Evolutionary conservation across 495 filamentous ascomycete genomes (phyloP).

Genomic region (Hypoxylon lienhwacheense): DNA sequence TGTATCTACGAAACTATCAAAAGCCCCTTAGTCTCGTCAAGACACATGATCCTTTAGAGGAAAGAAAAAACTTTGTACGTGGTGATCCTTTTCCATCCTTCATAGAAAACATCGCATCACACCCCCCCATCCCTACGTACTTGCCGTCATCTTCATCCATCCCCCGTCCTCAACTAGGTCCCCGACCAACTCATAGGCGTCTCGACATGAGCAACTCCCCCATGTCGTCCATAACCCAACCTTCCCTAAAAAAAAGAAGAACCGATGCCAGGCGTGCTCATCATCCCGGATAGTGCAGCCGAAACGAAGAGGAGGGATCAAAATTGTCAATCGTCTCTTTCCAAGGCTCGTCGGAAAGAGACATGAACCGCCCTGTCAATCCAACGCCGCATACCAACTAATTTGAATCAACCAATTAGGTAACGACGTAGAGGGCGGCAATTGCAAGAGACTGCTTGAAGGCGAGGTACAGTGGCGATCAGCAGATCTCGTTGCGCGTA

Average conservation of each 20-base stretch:
- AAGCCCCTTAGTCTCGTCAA: slow-evolving; percentile 12
- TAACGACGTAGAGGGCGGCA: background rate
- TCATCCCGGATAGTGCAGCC: slow-evolving; percentile 28
- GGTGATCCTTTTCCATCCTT: slow-evolving; percentile 11
- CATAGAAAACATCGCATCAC: slow-evolving; percentile 22
- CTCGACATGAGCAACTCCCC: slow-evolving; percentile 4
- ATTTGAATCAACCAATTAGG: background rate
- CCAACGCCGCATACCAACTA: too few species aligned
- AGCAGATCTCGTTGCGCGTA: background rate
- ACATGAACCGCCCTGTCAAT: slow-evolving; percentile 2
- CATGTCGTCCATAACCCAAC: slow-evolving; percentile 1
- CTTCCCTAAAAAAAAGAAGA: slow-evolving; percentile 1
- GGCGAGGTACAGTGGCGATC: background rate
- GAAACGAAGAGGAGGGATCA: slow-evolving; percentile 36
- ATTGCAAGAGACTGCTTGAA: background rate
- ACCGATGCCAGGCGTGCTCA: slow-evolving; percentile 36
- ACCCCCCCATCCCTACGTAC: slow-evolving; percentile 17
- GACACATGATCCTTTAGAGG: too few species aligned
- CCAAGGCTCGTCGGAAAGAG: slow-evolving; percentile 17
- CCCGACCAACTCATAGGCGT: slow-evolving; percentile 20
- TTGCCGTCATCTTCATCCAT: slow-evolving; percentile 11
- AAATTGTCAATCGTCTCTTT: slow-evolving; percentile 25
- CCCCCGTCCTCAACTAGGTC: slow-evolving; percentile 21
- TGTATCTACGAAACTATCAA: slow-evolving; percentile 12
- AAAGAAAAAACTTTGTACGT: too few species aligned